Evolutionary conservation across 371 early-diverging fungal genomes (phyloP), one percentile per base, ranked within the genome.

Genomic region (Funneliformis caledonium): DNA sequence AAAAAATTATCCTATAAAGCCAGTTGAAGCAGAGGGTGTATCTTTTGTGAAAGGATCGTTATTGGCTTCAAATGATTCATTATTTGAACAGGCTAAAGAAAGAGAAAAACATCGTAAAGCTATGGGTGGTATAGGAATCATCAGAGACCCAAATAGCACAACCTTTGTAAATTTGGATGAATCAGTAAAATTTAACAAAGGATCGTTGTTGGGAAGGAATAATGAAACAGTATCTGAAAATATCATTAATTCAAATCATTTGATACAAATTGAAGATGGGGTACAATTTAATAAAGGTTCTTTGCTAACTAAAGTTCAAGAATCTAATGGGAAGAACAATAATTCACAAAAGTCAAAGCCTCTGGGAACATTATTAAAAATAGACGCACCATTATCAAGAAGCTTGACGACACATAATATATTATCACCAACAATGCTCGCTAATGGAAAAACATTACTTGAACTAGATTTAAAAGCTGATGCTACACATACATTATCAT

Each of bases 281-380:
- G 62, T 76, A n/a, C 62, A 50, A 8, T 79, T 79, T 52, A 42
- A 79, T 43, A 79, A 70, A 70, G 80, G 80, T 22, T 79, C 80
- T 19, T 79, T 79, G 48, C 19, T 79, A 43, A 72, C 80, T 5
- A 67, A 67, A 52, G 37, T 37, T 22, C 61, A 76, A 62, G 45
- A 76, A 26, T 74, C 72, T 47, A 8, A 10, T 7, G 75, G 56
- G 16, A 26, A 10, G 19, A n/a, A 59, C 12, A 33, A 7, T 11
- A 65, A 65, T 33, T 14, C 26, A 14, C 26, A 65, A 65, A 65
- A n/a, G 47, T 12, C 26, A 76, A 43, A 76, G 33, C 43, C 64
- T 19, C 9, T 45, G 19, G 78, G 78, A n/a, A 31, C 56, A 67
- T 52, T 78, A 50, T 61, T 78, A 68, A 42, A 65, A 16, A 26